phyloP scores from a whole-genome alignment of 345 rosid species.

The Gynandropsis gynandra region DNA sequence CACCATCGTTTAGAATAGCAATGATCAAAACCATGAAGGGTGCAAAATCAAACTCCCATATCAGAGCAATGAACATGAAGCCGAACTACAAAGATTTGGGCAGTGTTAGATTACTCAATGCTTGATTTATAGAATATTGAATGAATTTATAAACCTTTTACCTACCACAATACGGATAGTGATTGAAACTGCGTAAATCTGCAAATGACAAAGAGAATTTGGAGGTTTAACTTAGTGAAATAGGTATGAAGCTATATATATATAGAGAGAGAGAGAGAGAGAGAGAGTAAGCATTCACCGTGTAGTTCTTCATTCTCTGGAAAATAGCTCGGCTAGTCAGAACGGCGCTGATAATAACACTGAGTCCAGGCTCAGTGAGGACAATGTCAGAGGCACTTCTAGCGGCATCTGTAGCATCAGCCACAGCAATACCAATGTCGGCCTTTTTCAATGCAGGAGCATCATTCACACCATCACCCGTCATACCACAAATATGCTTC shows the following conservation, averaged over 20 bases:
- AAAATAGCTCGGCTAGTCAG: conserved; percentile 82
- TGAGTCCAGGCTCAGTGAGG: conserved; percentile 70
- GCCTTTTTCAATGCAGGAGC: conserved; percentile 96
- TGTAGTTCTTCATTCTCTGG: conserved; percentile 96
- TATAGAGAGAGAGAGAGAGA: too few species aligned
- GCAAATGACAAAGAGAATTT: conserved; percentile 3
- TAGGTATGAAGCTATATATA: not conserved
- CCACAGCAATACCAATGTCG: conserved; percentile 91
- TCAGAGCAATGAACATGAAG: conserved; percentile 76
- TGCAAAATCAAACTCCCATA: conserved; percentile 84
- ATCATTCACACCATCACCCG: conserved; percentile 95
- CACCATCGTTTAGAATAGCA: conserved; percentile 87
- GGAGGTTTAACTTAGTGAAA: not conserved
- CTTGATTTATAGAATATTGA: conserved; percentile 1
- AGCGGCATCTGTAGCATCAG: conserved; percentile 92
- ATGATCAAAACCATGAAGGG: conserved; percentile 97
- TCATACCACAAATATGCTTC: conserved; percentile 89
- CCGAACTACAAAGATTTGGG: conserved; percentile 48
- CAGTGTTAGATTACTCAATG: not conserved
- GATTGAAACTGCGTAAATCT: conserved; percentile 93
- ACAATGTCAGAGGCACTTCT: conserved; percentile 51
- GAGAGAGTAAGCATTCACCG: conserved; percentile 34
- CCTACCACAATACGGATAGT: conserved; percentile 89
- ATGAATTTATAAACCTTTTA: not conserved
- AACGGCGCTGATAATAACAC: conserved; percentile 89